Evolutionary conservation across 495 filamentous ascomycete genomes (phyloP).

Genomic region (Penicillium odoratum): DNA sequence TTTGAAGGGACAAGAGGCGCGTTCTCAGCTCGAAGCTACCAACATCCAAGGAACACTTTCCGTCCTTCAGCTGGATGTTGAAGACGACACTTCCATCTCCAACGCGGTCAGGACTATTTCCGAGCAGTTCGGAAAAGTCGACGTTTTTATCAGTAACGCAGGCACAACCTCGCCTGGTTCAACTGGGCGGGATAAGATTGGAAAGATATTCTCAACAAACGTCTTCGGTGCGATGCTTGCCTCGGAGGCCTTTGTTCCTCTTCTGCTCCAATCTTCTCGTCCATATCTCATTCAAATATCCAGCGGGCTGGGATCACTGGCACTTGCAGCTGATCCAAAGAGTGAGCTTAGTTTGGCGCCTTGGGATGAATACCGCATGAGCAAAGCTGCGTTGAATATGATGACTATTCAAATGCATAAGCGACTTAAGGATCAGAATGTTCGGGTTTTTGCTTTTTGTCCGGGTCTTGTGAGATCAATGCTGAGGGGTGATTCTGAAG

Average conservation of each 20-base stretch:
- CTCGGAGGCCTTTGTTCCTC: slow-evolving; percentile 39
- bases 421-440: slow-evolving; percentile 11
- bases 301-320: slow-evolving; percentile 36
- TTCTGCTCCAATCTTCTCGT: slow-evolving; percentile 36
- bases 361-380: slow-evolving; percentile 34
- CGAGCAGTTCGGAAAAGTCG: slow-evolving; percentile 25
- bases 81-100: slow-evolving; percentile 31
- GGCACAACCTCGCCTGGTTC: slow-evolving; percentile 13
- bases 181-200: slow-evolving; percentile 26
- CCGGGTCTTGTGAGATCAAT: slow-evolving; percentile 37
- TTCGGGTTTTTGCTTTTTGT: slow-evolving; percentile 30
- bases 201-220: slow-evolving; percentile 37
- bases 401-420: slow-evolving; percentile 23
- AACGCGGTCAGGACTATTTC: slow-evolving; percentile 23
- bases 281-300: slow-evolving; percentile 43
- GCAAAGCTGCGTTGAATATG: slow-evolving; percentile 49
- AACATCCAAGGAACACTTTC: slow-evolving; percentile 24
- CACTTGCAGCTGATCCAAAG: slow-evolving; percentile 27
- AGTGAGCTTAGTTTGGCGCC: slow-evolving; percentile 15
- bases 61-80: slow-evolving; percentile 28
- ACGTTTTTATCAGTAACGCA: slow-evolving; percentile 41
- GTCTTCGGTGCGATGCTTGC: slow-evolving; percentile 34
- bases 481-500: slow-evolving; percentile 34
- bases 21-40: slow-evolving; percentile 15
- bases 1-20: slow-evolving; percentile 24